Percentiles rank a stretch among this genome's conserved stretches.
Conservation (phyloP, 768 basidiomycete genomes). For the Tylopilus intermedius region DNA sequence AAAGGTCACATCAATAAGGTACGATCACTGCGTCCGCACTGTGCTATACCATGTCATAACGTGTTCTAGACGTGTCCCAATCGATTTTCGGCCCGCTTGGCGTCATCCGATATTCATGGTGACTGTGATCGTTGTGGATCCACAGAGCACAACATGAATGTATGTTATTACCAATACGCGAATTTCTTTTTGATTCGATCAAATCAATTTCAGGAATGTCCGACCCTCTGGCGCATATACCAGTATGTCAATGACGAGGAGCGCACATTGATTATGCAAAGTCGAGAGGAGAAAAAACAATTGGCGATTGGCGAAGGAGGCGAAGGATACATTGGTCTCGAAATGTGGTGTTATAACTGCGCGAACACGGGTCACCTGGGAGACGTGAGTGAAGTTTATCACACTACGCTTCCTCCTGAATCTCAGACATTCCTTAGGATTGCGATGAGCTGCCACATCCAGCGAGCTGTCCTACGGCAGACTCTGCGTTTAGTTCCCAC, state of each 20-base stretch:
- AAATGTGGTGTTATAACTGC: slow-evolving; percentile 82
- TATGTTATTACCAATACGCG: slow-evolving; percentile 28
- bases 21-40: background rate
- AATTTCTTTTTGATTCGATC: background rate
- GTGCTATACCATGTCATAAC: background rate
- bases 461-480: slow-evolving; percentile 42
- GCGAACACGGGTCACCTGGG: slow-evolving; percentile 70
- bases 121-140: slow-evolving; percentile 72
- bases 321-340: slow-evolving; percentile 69
- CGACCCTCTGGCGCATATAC: slow-evolving; percentile 77
- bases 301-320: slow-evolving; percentile 62
- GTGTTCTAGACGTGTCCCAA: slow-evolving; percentile 64
- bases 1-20: slow-evolving; percentile 76
- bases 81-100: slow-evolving; percentile 32
- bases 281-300: slow-evolving; percentile 46
- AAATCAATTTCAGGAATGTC: slow-evolving; percentile 59
- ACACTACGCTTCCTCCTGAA: background rate
- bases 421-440: slow-evolving; percentile 41
- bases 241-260: slow-evolving; percentile 60
- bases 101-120: slow-evolving; percentile 27
- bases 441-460: slow-evolving; percentile 45
- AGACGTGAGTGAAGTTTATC: slow-evolving; percentile 49
- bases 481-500: slow-evolving; percentile 63
- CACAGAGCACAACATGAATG: slow-evolving; percentile 57
- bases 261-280: slow-evolving; percentile 38